A percentile compares a stretch with the other conserved stretches of the same genome.
Evolutionary conservation across 73 alveolate species (phyloP).

Genomic region (Effrenium voratum): DNA sequence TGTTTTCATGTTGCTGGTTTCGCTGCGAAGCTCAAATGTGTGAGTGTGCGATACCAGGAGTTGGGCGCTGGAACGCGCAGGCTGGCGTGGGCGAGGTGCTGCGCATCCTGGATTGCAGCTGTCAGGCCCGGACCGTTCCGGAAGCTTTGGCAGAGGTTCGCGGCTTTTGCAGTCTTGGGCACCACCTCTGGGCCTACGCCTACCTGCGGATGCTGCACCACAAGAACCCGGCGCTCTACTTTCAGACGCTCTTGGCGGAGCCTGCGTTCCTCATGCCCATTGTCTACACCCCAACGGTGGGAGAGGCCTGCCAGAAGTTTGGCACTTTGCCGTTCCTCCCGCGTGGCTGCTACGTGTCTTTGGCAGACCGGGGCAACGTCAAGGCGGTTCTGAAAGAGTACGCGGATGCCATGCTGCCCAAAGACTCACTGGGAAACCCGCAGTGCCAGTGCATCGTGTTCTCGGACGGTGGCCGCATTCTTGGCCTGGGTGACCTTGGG

Average conservation of each 20-base stretch:
- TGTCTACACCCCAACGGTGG: slow-evolving; percentile 93
- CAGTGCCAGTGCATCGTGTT: slow-evolving; percentile 85
- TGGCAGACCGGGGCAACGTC: slow-evolving; percentile 75
- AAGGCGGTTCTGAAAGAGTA: slow-evolving; percentile 68
- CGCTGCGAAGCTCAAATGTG: too few species aligned
- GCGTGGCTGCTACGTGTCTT: slow-evolving; percentile 87
- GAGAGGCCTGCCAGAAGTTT: slow-evolving; percentile 93
- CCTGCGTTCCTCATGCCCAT: slow-evolving; percentile 84
- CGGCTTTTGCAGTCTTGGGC: slow-evolving; percentile 67
- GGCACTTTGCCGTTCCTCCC: slow-evolving; percentile 66
- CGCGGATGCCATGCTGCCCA: slow-evolving; percentile 68
- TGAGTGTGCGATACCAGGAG: too few species aligned
- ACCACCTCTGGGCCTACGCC: slow-evolving; percentile 73
- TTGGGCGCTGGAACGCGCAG: slow-evolving; percentile 19
- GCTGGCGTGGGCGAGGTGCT: slow-evolving; percentile 17
- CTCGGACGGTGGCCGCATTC: slow-evolving; percentile 90
- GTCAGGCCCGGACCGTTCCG: slow-evolving; percentile 51
- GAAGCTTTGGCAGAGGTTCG: slow-evolving; percentile 55
- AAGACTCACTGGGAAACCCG: slow-evolving; percentile 48
- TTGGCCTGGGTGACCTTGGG: slow-evolving; percentile 92
- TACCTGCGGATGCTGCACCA: slow-evolving; percentile 91
- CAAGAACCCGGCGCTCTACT: slow-evolving; percentile 69
- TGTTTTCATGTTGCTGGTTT: too few species aligned
- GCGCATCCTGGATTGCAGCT: slow-evolving; percentile 28
- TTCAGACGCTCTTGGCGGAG: slow-evolving; percentile 55